A percentile compares a stretch with the other conserved stretches of the same genome.
Evolutionary conservation across 164 flowering plant genomes (phyloP).

Genomic region (Dillenia turbinata): DNA sequence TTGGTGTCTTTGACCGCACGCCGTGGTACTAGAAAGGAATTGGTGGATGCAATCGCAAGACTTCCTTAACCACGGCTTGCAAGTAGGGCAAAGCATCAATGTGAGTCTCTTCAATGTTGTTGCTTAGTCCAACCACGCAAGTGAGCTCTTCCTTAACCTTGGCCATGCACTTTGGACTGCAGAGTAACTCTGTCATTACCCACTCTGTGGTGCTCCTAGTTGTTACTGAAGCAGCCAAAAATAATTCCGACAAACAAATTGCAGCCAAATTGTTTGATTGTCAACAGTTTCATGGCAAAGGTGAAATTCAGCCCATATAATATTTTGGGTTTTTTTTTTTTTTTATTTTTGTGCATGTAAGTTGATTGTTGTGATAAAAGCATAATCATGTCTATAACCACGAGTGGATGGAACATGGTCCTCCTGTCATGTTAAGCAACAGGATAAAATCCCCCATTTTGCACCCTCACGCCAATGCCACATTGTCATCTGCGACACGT

Average conservation of each 20-base stretch:
- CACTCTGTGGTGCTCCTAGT: conserved; percentile 52
- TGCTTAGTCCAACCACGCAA: not conserved
- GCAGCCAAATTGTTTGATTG: too few relatives aligned
- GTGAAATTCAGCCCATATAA: too few relatives aligned
- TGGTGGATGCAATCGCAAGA: conserved; percentile 55
- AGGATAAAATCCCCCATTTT: too few relatives aligned
- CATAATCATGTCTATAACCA: too few relatives aligned
- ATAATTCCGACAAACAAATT: conserved; percentile 37
- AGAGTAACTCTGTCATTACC: conserved; percentile 57
- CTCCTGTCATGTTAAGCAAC: too few relatives aligned
- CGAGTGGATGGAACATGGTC: too few relatives aligned
- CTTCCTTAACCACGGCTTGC: conserved; percentile 45
- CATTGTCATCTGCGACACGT: too few relatives aligned
- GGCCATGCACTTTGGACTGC: conserved; percentile 21
- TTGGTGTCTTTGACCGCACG: conserved; percentile 27
- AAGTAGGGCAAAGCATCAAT: conserved; percentile 43
- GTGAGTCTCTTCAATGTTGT: conserved; percentile 34
- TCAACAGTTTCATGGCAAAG: too few relatives aligned
- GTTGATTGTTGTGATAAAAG: too few relatives aligned
- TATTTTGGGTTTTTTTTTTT: too few relatives aligned
- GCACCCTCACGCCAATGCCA: too few relatives aligned
- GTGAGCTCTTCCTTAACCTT: conserved; percentile 37
- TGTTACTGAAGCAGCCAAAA: conserved; percentile 52
- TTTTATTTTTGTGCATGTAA: too few relatives aligned
- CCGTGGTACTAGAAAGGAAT: conserved; percentile 45